Percentiles rank a stretch among this genome's conserved stretches.
phyloP scores from a whole-genome alignment of 2,329 filamentous ascomycete genomes.

The Hymenoscyphus infarciens region DNA sequence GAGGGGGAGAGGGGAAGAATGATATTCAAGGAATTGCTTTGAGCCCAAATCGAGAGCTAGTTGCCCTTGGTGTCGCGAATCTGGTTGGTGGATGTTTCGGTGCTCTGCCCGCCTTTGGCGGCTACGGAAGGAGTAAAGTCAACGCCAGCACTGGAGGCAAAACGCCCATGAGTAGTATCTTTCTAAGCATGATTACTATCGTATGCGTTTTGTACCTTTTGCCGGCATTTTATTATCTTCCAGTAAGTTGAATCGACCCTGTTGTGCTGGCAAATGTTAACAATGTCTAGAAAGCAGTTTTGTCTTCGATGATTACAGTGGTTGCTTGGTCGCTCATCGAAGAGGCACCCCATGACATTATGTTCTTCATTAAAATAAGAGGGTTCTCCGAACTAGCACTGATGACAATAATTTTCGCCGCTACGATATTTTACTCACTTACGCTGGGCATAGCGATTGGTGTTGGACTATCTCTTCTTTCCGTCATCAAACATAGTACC shows the following conservation, averaged over 20 bases:
- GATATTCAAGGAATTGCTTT: slow-evolving; percentile 76
- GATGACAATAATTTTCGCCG: slow-evolving; percentile 85
- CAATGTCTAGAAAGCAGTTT: slow-evolving; percentile 73
- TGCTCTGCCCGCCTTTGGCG: slow-evolving; percentile 89
- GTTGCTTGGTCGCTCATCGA: slow-evolving; percentile 94
- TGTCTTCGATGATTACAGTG: slow-evolving; percentile 91
- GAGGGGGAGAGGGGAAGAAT: slow-evolving; percentile 53
- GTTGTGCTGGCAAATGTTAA: slow-evolving; percentile 21
- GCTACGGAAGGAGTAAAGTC: slow-evolving; percentile 93
- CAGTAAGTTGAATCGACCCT: slow-evolving; percentile 54
- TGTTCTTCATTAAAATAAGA: slow-evolving; percentile 81
- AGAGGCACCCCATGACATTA: slow-evolving; percentile 88
- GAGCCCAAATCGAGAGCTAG: slow-evolving; percentile 88
- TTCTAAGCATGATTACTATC: slow-evolving; percentile 78
- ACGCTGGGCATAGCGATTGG: slow-evolving; percentile 91
- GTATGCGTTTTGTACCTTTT: slow-evolving; percentile 77
- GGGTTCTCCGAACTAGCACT: slow-evolving; percentile 83
- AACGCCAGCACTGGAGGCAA: slow-evolving; percentile 88
- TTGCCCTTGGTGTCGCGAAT: slow-evolving; percentile 87
- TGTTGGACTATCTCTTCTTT: slow-evolving; percentile 83
- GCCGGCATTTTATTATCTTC: slow-evolving; percentile 91
- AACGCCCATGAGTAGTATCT: slow-evolving; percentile 89
- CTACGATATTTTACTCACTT: slow-evolving; percentile 93
- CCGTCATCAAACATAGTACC: slow-evolving; percentile 86
- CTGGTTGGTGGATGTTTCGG: slow-evolving; percentile 89